phyloP scores from a whole-genome alignment of 805 yeast species.

The Hagleromyces aurorensis region DNA sequence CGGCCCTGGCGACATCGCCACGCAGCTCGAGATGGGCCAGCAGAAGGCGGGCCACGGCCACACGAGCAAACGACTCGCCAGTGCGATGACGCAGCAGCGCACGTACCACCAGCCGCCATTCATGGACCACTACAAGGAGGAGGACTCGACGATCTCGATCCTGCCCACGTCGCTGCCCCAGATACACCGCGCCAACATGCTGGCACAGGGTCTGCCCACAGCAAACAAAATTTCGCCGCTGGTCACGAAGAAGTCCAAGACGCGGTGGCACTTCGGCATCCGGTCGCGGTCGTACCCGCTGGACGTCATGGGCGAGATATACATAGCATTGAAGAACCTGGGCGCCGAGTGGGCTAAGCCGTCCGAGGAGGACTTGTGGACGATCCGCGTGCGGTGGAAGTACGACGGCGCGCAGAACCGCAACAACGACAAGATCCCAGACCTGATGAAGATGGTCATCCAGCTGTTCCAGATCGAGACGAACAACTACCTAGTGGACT shows the following conservation, averaged over 20 bases:
- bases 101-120: slow-evolving; percentile 29
- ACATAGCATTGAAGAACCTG: slow-evolving; percentile 82
- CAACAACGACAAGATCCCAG: slow-evolving; percentile 43
- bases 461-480: slow-evolving; percentile 94
- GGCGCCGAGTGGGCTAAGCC: slow-evolving; percentile 99
- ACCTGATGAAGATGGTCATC: slow-evolving; percentile 92
- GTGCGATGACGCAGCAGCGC: slow-evolving; percentile 24
- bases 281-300: slow-evolving; percentile 92
- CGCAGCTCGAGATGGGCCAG: slow-evolving; percentile 4
- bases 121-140: slow-evolving; percentile 27
- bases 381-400: slow-evolving; percentile 90
- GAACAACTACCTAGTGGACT: slow-evolving; percentile 90
- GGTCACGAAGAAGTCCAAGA: slow-evolving; percentile 75
- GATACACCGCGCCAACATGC: slow-evolving; percentile 89
- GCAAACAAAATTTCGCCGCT: slow-evolving; percentile 43
- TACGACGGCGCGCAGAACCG: slow-evolving; percentile 41
- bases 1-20: slow-evolving; percentile 5
- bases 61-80: slow-evolving; percentile 8
- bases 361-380: slow-evolving; percentile 91
- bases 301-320: slow-evolving; percentile 98
- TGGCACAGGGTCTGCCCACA: slow-evolving; percentile 47
- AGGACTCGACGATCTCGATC: slow-evolving; percentile 76
- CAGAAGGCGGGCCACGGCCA: slow-evolving; percentile 3
- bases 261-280: slow-evolving; percentile 98
- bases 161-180: slow-evolving; percentile 91